phyloP scores from a whole-genome alignment of 495 filamentous ascomycete genomes.

The Penicillium parvum region DNA sequence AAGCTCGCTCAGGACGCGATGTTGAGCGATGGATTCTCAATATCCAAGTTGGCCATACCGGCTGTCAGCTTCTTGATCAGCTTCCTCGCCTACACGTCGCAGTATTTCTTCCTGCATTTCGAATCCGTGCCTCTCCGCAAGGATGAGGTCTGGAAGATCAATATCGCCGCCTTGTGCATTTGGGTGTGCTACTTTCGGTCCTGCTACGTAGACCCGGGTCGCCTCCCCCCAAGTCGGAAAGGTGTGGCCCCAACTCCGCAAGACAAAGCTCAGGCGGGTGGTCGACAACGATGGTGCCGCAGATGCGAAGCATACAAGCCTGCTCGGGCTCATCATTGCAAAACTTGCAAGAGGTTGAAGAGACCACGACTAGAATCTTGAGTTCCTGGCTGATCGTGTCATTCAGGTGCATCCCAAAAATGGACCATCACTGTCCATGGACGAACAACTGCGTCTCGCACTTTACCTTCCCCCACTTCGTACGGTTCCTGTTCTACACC shows the following conservation, averaged over 20 bases:
- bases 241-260: slow-evolving; percentile 15
- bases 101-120: slow-evolving; percentile 74
- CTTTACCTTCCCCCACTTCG: slow-evolving; percentile 82
- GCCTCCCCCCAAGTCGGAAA: slow-evolving; percentile 29
- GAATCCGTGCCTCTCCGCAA: slow-evolving; percentile 61
- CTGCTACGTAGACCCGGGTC: slow-evolving; percentile 74
- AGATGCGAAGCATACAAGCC: slow-evolving; percentile 83
- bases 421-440: slow-evolving; percentile 99
- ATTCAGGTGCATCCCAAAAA: slow-evolving; percentile 80
- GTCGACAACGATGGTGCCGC: slow-evolving; percentile 67
- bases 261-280: slow-evolving; percentile 23
- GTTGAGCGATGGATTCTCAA: slow-evolving; percentile 23
- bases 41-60: slow-evolving; percentile 55
- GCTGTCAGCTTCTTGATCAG: slow-evolving; percentile 61
- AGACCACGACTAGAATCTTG: not conserved
- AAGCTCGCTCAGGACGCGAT: slow-evolving; percentile 10
- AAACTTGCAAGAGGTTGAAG: slow-evolving; percentile 64
- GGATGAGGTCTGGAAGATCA: slow-evolving; percentile 64
- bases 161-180: slow-evolving; percentile 64
- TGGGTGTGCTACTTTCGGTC: slow-evolving; percentile 77
- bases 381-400: slow-evolving; percentile 1
- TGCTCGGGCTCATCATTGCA: slow-evolving; percentile 88
- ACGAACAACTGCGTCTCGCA: slow-evolving; percentile 90
- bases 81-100: slow-evolving; percentile 81
- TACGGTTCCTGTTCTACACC: slow-evolving; percentile 81